phyloP scores from a whole-genome alignment of 2,329 filamentous ascomycete species.

The Byssoonygena ceratinophila region DNA sequence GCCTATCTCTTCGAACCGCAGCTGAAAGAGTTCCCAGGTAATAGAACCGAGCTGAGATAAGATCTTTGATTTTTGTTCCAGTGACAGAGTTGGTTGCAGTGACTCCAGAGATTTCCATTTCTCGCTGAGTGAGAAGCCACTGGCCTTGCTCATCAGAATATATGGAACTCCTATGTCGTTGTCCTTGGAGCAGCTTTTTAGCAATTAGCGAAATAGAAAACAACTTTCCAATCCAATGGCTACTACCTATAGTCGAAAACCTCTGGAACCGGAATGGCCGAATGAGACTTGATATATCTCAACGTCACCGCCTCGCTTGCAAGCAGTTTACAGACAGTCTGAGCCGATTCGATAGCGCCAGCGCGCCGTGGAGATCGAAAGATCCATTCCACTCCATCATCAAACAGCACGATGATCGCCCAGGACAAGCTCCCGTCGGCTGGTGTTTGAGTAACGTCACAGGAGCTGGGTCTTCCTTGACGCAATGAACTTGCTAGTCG shows the following conservation, averaged over 20 bases:
- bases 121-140: conserved; percentile 20
- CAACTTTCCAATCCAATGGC: neutral
- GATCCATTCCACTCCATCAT: conserved; percentile 25
- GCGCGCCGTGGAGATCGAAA: conserved; percentile 23
- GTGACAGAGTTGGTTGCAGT: neutral
- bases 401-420: conserved; percentile 25
- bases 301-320: conserved; percentile 27
- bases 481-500: neutral
- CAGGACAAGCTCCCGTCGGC: conserved; percentile 25
- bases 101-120: neutral
- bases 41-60: conserved; percentile 22
- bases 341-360: conserved; percentile 15
- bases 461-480: conserved; percentile 13
- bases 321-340: conserved; percentile 21
- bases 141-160: conserved; percentile 29
- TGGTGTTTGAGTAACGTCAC: conserved; percentile 21
- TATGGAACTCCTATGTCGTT: conserved; percentile 27
- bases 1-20: conserved; percentile 23
- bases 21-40: conserved; percentile 20
- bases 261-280: conserved; percentile 26
- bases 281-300: conserved; percentile 24
- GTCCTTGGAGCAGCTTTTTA: conserved; percentile 16
- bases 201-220: conserved; percentile 12
- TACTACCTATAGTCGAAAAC: conserved; percentile 23
- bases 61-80: conserved; percentile 21